Base-by-base conservation (phyloP, 805 yeast species). In the Candida sonorensis region DNA sequence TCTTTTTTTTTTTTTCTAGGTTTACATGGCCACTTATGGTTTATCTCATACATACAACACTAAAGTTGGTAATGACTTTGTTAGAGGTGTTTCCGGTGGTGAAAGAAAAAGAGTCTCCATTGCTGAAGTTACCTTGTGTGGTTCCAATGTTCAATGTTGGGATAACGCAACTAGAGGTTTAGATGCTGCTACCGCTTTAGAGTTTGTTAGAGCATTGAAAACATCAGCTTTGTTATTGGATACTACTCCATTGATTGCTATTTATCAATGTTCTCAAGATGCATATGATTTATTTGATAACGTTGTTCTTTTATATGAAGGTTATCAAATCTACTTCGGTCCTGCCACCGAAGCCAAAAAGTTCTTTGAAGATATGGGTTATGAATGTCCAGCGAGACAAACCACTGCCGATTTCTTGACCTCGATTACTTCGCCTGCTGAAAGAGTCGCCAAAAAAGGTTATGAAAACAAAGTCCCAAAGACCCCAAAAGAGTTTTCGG, bases 101-200 rank as follows among this genome's bases (percentile, higher is more conserved):
- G n/a, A n/a, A n/a, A n/a, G n/a, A n/a, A n/a, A n/a, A n/a, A n/a
- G n/a, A n/a, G n/a, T n/a, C n/a, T n/a, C n/a, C n/a, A n/a, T n/a
- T n/a, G n/a, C n/a, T n/a, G n/a, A n/a, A n/a, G n/a, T n/a, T n/a
- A n/a, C n/a, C n/a, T n/a, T n/a, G n/a, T n/a, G n/a, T n/a, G n/a
- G n/a, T n/a, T n/a, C n/a, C n/a, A n/a, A n/a, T n/a, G n/a, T n/a
- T n/a, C n/a, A n/a, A n/a, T n/a, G n/a, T n/a, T n/a, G n/a, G n/a
- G n/a, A n/a, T n/a, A n/a, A n/a, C n/a, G 78, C 82, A 16, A 77
- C 84, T 12, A 67, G 83, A 56, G 84, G 84, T 54, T 62, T 77
- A 43, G 84, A 77, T 57, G 71, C 83, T 8, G 75, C 83, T 11
- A 77, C 83, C 13, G 84, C 84, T 11, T 63, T 77, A 37, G 84